Evolutionary conservation across 805 yeast species (phyloP).

Genomic region (Ogataea degrootiae): DNA sequence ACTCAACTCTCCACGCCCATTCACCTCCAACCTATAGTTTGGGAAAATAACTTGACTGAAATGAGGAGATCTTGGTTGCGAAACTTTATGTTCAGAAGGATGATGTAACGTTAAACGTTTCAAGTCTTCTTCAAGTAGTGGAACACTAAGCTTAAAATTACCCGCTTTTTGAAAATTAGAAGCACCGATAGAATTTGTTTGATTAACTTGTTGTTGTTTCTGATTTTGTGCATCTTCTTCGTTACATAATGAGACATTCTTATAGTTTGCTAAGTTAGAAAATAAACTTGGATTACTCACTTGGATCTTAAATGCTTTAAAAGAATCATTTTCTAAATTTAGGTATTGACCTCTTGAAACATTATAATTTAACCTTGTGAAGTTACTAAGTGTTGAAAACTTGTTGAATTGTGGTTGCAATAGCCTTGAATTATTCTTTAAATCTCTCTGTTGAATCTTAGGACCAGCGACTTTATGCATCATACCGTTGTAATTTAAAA

Average conservation of each 20-base stretch:
- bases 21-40: slow-evolving; percentile 1
- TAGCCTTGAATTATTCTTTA: slow-evolving; percentile 6
- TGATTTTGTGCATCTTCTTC: background rate
- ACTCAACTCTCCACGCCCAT: background rate
- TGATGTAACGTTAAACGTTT: background rate
- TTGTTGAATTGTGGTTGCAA: slow-evolving; percentile 15
- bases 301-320: slow-evolving; percentile 23
- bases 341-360: background rate
- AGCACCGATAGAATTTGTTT: too few relatives aligned
- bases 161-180: background rate
- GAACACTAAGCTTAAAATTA: background rate
- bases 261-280: slow-evolving; percentile 14
- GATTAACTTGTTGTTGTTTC: background rate
- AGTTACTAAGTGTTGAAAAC: slow-evolving; percentile 12
- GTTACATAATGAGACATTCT: slow-evolving; percentile 13
- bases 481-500: slow-evolving; percentile 13
- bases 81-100: background rate
- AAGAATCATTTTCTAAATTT: slow-evolving; percentile 3
- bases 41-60: slow-evolving; percentile 23
- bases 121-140: slow-evolving; percentile 1
- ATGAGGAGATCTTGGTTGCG: slow-evolving; percentile 9
- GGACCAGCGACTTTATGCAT: slow-evolving; percentile 1
- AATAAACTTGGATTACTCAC: slow-evolving; percentile 19
- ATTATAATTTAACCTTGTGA: slow-evolving; percentile 6
- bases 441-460: background rate